Conservation (phyloP, 169 alveolate species). For the Plasmodium relictum region DNA sequence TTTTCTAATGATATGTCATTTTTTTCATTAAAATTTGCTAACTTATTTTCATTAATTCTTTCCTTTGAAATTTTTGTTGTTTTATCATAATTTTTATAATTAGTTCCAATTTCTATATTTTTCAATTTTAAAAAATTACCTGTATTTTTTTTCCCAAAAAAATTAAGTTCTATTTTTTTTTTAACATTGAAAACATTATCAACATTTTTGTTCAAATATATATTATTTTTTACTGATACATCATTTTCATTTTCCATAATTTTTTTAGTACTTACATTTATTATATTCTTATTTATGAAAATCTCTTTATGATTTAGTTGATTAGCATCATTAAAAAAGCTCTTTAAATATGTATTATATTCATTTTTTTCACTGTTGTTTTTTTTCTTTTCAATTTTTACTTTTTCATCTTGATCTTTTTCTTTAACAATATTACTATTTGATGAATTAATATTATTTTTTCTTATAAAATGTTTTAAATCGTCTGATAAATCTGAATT, state of each 20-base stretch:
- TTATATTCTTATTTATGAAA: not conserved
- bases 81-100: not conserved
- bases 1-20: not conserved
- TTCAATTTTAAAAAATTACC: not conserved
- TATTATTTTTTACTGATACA: not conserved
- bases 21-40: not conserved
- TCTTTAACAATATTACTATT: not conserved
- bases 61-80: not conserved
- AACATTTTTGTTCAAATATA: not conserved
- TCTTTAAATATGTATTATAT: not conserved
- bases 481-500: no score
- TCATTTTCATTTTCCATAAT: not conserved
- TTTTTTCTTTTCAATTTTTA: not conserved
- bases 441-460: not conserved
- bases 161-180: not conserved
- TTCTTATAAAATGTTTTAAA: no score
- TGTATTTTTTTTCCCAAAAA: not conserved
- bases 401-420: not conserved
- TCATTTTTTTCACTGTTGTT: not conserved
- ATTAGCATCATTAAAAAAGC: not conserved
- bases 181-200: not conserved
- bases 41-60: not conserved
- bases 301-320: not conserved
- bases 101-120: not conserved
- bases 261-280: not conserved